phyloP scores from a whole-genome alignment of 2,329 filamentous ascomycete genomes.

The Penicillium decumbens region DNA sequence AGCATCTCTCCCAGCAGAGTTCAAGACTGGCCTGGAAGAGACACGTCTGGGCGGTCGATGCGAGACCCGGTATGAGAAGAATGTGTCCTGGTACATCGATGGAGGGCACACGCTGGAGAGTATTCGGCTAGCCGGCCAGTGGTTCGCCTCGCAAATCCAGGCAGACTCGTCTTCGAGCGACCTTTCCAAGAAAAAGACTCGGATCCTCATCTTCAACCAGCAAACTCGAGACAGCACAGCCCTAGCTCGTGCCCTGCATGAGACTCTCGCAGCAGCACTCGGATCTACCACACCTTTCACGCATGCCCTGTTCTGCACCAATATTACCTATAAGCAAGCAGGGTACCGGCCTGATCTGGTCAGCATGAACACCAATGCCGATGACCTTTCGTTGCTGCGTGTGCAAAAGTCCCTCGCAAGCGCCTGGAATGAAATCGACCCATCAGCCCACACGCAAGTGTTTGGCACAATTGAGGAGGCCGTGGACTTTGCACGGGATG shows the following conservation, averaged over 20 bases:
- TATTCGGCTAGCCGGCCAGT: constrained; percentile 67
- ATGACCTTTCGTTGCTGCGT: constrained; percentile 54
- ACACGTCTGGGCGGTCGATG: constrained; percentile 72
- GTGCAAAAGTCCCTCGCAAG: constrained; percentile 65
- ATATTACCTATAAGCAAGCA: constrained; percentile 59
- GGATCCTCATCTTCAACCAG: constrained; percentile 85
- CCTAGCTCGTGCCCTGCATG: constrained; percentile 61
- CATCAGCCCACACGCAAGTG: constrained; percentile 52
- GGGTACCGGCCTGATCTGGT: constrained; percentile 62
- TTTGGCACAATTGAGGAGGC: constrained; percentile 65
- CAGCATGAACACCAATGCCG: constrained; percentile 56
- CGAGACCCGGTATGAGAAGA: constrained; percentile 58
- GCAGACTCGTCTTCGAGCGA: constrained; percentile 32
- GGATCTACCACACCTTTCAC: constrained; percentile 54
- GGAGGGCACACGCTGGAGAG: constrained; percentile 86
- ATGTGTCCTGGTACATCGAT: constrained; percentile 73
- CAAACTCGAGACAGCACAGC: constrained; percentile 72
- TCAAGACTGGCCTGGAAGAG: constrained; percentile 60
- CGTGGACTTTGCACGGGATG: constrained; percentile 52
- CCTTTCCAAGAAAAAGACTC: constrained; percentile 35
- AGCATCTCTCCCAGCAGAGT: constrained; percentile 53
- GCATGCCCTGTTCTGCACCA: constrained; percentile 75
- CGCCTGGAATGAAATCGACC: constrained; percentile 56
- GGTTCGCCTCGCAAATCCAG: constrained; percentile 61
- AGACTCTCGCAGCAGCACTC: constrained; percentile 48